Evolutionary conservation across 1,139 yeast species (phyloP).

Genomic region (Candida frijolesensis): DNA sequence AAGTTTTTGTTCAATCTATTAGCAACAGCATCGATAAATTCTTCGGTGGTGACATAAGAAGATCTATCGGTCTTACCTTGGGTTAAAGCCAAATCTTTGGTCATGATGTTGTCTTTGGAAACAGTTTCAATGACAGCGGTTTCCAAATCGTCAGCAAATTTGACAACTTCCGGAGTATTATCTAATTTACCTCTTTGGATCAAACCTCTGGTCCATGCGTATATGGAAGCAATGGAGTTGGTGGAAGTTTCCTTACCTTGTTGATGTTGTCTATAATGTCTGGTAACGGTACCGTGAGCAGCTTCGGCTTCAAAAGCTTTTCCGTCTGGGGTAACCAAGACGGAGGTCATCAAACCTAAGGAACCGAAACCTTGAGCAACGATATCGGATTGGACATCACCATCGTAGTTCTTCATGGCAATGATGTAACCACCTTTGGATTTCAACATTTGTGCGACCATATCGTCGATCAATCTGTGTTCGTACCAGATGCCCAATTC

Average conservation of each 20-base stretch:
- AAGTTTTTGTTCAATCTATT: constrained; percentile 37
- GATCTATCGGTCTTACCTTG: constrained; percentile 82
- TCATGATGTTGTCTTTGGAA: constrained; percentile 82
- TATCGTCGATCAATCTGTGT: constrained; percentile 94
- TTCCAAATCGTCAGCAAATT: constrained; percentile 79
- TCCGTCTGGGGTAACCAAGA: constrained; percentile 91
- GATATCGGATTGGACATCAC: constrained; percentile 95
- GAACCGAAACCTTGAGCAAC: constrained; percentile 99
- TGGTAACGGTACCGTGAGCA: constrained; percentile 96
- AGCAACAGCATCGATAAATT: constrained; percentile 80
- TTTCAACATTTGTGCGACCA: constrained; percentile 98
- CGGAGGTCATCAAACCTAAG: constrained; percentile 94
- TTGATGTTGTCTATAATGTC: constrained; percentile 94
- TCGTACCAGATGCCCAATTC: constrained; percentile 86
- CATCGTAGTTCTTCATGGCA: constrained; percentile 96
- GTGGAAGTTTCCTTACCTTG: constrained; percentile 97
- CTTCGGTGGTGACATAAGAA: constrained; percentile 85
- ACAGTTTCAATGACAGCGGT: constrained; percentile 86
- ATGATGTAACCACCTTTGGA: constrained; percentile 92
- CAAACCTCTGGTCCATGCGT: constrained; percentile 94
- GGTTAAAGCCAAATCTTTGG: constrained; percentile 91
- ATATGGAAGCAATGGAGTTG: constrained; percentile 96
- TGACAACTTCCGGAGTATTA: constrained; percentile 76
- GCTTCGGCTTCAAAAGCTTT: constrained; percentile 95
- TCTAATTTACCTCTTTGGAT: constrained; percentile 91